Percentiles rank a stretch among this genome's conserved stretches.
Conservation (phyloP, 495 filamentous ascomycete species). For the Friedmanniomyces endolithicus region DNA sequence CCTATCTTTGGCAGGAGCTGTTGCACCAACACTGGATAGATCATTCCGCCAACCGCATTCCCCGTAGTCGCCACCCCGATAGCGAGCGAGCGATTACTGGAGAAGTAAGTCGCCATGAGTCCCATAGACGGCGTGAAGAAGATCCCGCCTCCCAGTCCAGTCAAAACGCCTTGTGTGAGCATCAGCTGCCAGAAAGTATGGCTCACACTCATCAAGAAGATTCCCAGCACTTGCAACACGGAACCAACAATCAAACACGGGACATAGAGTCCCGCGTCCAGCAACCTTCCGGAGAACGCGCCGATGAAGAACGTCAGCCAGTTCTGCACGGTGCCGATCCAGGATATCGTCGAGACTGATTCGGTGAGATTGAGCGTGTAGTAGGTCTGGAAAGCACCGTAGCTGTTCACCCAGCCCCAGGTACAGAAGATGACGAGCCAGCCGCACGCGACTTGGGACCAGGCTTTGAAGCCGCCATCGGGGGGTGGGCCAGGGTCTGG, state of each 20-base stretch:
- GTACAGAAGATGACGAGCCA: constrained; percentile 60
- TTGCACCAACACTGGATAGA: constrained; percentile 65
- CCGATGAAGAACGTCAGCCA: constrained; percentile 43
- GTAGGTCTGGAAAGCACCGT: constrained; percentile 70
- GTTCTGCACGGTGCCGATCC: constrained; percentile 46
- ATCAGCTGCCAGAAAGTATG: constrained; percentile 68
- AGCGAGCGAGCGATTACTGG: constrained; percentile 50
- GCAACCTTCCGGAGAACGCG: constrained; percentile 25
- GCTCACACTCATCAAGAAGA: constrained; percentile 61
- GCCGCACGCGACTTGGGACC: constrained; percentile 53
- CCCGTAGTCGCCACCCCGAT: constrained; percentile 59
- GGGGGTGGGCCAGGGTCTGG: constrained; percentile 46
- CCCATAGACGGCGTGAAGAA: constrained; percentile 60
- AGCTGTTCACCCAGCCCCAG: constrained; percentile 65
- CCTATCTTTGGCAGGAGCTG: constrained; percentile 47
- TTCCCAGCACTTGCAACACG: constrained; percentile 49
- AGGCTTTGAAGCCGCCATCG: constrained; percentile 51
- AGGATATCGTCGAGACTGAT: constrained; percentile 39
- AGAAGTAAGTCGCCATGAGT: constrained; percentile 67
- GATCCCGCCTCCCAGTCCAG: constrained; percentile 62
- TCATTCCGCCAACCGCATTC: constrained; percentile 62
- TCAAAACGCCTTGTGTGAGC: constrained; percentile 65
- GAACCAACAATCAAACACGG: constrained; percentile 42
- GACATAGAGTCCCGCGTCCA: constrained; percentile 24
- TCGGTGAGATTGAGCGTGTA: constrained; percentile 41